Evolutionary conservation across 2,329 filamentous ascomycete species (phyloP).

Genomic region (Rugonectria rugulosa): DNA sequence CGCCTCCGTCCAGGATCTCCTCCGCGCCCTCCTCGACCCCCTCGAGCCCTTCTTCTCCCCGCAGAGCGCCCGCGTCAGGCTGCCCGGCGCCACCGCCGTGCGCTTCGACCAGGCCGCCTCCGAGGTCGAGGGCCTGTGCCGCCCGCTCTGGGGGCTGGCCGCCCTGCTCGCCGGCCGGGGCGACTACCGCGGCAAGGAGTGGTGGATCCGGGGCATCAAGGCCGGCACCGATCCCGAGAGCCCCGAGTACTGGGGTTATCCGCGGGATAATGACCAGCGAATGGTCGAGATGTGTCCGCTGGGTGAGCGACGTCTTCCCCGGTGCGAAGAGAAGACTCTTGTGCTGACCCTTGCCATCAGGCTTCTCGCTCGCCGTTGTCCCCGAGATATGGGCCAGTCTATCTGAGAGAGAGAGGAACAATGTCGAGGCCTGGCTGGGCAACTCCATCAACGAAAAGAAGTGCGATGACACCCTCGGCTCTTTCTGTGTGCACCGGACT

Average conservation of each 20-base stretch:
- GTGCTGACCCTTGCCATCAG: constrained; percentile 38
- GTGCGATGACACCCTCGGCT: constrained; percentile 41
- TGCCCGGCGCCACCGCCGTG: constrained; percentile 74
- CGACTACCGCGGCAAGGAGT: constrained; percentile 67
- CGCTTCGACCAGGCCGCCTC: constrained; percentile 80
- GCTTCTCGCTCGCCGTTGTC: constrained; percentile 76
- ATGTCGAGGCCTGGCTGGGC: constrained; percentile 76
- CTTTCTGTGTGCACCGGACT: constrained; percentile 3
- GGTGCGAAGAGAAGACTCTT: neutral
- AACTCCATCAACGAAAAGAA: constrained; percentile 81
- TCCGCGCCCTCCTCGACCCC: constrained; percentile 72
- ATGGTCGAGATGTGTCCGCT: constrained; percentile 89
- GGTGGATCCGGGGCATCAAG: constrained; percentile 73
- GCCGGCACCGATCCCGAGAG: constrained; percentile 74
- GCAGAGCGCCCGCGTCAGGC: constrained; percentile 68
- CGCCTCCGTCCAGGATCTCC: constrained; percentile 66
- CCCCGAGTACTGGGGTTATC: constrained; percentile 79
- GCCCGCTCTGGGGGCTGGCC: constrained; percentile 79
- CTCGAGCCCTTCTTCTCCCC: constrained; percentile 77
- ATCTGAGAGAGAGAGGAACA: constrained; percentile 65
- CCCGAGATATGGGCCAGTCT: constrained; percentile 71
- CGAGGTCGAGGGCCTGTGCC: constrained; percentile 78
- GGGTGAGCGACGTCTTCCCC: constrained; percentile 47
- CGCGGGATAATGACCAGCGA: constrained; percentile 78
- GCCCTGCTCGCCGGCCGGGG: constrained; percentile 74